Base-by-base conservation (phyloP, 495 filamentous ascomycete species). In the Penicillium crystallinum region DNA sequence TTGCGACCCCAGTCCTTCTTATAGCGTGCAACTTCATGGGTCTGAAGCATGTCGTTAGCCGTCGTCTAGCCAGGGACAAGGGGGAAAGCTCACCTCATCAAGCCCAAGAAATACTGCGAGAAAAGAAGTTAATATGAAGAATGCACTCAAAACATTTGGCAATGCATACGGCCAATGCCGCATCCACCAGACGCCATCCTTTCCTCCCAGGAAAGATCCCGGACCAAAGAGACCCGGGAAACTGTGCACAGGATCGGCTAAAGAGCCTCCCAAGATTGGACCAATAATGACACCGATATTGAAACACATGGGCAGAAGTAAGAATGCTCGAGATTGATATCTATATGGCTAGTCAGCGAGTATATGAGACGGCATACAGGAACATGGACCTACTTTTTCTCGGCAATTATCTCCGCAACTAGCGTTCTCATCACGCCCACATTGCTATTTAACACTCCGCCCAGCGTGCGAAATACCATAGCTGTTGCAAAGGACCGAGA, bases 371-470 rank as follows among this genome's bases (percentile, higher is more conserved):
- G 10, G 36, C n/a, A 6, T 36, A 2, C 2, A 27, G 15, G 19
- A 4, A 4, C 9, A 14, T 1, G 15, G 30, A 57, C 69, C 19
- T 52, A 76, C 73, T 77, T 81, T 63, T 84, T 85, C 63, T 90
- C 88, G 31, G 71, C 77, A 31, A 91, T 79, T 47, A 83, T 91
- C 71, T 91, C 88, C 34, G 81, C 81, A 58, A 90, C 86, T 84
- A 91, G 87, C 2, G 88, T 91, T 55, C 88, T 76, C 77, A 91
- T 82, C 5, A 91, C 88, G 3, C 87, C 88, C 12, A 90, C 79
- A 57, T 90, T 93, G 6, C 89, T 89, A 67, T 95, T 93, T 55
- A 90, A 70, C 9, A 80, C 75, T 3, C 90, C 89, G 7, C 87
- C 89, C n/a, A 91, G 47, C 19, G 75, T 82, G 19, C 89, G 73